Base-by-base conservation (phyloP, 2,329 filamentous ascomycete species). In the Fusarium dlaminii region DNA sequence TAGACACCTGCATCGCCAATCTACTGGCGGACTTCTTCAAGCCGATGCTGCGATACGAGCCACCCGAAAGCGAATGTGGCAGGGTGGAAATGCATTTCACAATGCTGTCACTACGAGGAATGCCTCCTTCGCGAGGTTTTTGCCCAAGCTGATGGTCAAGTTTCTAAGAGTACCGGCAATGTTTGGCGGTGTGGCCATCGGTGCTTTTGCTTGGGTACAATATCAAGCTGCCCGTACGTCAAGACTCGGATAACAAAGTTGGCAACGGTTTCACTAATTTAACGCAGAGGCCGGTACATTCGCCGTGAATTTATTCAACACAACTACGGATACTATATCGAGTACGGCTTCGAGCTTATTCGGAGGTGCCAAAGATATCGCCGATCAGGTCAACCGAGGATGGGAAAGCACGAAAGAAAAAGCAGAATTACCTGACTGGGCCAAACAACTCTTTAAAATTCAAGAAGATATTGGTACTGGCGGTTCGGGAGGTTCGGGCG, bases 101-200 rank as follows among this genome's bases (percentile, higher is more conserved):
- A 97, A 98, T 86, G 88, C 89, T 42, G 90, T 92, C 52, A 85
- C 86, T 54, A 86, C 88, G 15, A 87, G 90, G 64, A 92, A 91
- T 81, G 90, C 87, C 30, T 92, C 90, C 12, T 92, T 92, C 77
- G 88, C 84, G 48, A 86, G 90, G 55, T 86, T 92, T 68, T 85
- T 99, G 37, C 97, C 97, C 5, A 96, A 94, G 81, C 87, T 99
- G 57, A 91, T 96, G n/a, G 84, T 96, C 80, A 99, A 98, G 85
- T 92, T 99, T 77, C 89, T 92, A 40, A 91, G 95, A 64, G 87
- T 98, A 62, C 96, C 96, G 27, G 96, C 96, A 66, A 92, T 98
- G 85, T 95, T 98, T 79, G 96, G 96, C 46, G 95, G 94, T 46
- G 89, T 95, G 52, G 94, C 95, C 79, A 90, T 99, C 75, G 95